These are phyloP conservation scores for Clonostachys sp. DNA, from an alignment of 2,329 filamentous ascomycete species.

Conservation along the genomic window DNA sequence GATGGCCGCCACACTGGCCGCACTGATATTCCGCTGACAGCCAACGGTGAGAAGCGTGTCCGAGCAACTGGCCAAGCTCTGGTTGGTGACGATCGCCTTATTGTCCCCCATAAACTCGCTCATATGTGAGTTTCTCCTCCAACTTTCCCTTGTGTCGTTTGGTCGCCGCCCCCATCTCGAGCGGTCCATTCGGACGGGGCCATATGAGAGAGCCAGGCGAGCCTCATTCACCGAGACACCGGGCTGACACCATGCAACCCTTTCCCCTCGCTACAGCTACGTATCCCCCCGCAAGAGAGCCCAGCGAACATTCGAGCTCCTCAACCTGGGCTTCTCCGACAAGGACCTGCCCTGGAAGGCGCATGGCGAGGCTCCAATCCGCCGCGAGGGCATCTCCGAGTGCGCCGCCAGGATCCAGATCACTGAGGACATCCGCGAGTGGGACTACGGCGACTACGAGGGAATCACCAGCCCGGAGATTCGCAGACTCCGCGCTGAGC, in stretches of 20 bases:
- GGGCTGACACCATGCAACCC: neutral
- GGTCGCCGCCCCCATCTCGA: no score
- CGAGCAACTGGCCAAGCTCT: conserved; percentile 76
- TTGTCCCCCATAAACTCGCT: conserved; percentile 74
- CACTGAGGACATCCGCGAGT: conserved; percentile 72
- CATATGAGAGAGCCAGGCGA: no score
- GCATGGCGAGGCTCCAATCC: conserved; percentile 29
- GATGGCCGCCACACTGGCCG: conserved; percentile 79
- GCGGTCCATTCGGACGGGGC: no score
- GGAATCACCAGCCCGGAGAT: conserved; percentile 73
- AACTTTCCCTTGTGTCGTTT: no score
- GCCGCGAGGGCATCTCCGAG: conserved; percentile 27
- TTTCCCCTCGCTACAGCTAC: conserved; percentile 46
- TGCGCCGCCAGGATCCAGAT: conserved; percentile 61
- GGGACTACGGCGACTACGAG: conserved; percentile 87
- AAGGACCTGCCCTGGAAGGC: conserved; percentile 61
- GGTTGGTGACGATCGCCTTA: conserved; percentile 77
- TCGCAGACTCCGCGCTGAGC: conserved; percentile 45
- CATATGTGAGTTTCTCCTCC: conserved; percentile 62
- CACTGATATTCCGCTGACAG: conserved; percentile 82
- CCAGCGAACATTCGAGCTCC: conserved; percentile 84
- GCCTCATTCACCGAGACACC: no score
- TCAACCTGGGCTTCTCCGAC: conserved; percentile 67
- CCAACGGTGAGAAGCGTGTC: conserved; percentile 73
- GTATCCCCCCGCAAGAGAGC: conserved; percentile 83